These are phyloP conservation scores for Monosporascus sp. DNA, from an alignment of 2,329 filamentous ascomycete species.

Conservation along the genomic window DNA sequence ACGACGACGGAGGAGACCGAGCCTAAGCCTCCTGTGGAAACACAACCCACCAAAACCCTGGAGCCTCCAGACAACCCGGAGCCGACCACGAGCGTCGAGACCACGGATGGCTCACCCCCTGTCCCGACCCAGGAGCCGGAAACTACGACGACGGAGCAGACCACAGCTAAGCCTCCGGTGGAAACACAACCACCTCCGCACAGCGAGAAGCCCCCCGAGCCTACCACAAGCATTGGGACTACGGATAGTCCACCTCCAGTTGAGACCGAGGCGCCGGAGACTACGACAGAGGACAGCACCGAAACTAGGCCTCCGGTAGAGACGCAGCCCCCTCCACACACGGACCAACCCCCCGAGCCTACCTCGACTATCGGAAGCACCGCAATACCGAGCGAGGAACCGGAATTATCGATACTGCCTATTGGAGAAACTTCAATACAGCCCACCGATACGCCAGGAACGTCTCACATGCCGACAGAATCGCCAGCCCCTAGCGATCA, in stretches of 20 bases:
- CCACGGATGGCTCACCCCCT: neutral
- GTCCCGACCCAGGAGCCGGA: neutral
- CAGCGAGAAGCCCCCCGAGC: neutral
- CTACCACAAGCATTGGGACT: neutral
- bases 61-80: neutral
- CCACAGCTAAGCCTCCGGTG: neutral
- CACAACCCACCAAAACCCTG: neutral
- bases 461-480: neutral
- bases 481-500: no score
- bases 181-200: neutral
- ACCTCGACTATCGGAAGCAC: neutral
- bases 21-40: neutral
- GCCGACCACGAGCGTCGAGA: neutral
- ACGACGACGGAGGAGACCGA: neutral
- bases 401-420: neutral
- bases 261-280: neutral
- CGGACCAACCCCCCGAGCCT: neutral
- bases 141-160: neutral
- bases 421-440: no score
- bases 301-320: neutral
- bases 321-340: neutral
- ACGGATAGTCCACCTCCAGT: neutral
- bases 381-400: neutral
- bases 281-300: neutral
- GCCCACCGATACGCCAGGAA: no score